Percentiles rank a stretch among this genome's conserved stretches.
Conservation (phyloP, 1,284 basidiomycete genomes). For the Cryptococcus deneoformans region DNA sequence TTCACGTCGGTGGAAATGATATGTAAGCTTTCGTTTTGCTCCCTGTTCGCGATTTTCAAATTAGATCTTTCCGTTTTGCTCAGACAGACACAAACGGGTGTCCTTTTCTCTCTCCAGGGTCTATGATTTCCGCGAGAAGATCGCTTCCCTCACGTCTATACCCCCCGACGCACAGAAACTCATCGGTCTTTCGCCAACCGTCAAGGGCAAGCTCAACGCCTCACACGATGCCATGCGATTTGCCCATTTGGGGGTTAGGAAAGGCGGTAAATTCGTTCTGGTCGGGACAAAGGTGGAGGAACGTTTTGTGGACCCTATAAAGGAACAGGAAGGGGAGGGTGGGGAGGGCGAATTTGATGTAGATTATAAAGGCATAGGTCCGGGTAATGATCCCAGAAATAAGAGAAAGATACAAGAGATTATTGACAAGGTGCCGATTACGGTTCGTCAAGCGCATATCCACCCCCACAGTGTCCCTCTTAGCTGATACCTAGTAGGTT, state of each 20-base stretch:
- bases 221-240: constrained; percentile 57
- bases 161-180: constrained; percentile 87
- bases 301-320: constrained; percentile 67
- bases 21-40: constrained; percentile 22
- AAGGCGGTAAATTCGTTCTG: constrained; percentile 71
- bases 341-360: constrained; percentile 62
- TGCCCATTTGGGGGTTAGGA: constrained; percentile 55
- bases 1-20: constrained; percentile 39
- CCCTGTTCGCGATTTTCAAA: constrained; percentile 41
- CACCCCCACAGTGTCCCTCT: neutral
- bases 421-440: constrained; percentile 59
- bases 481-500: constrained; percentile 50
- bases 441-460: constrained; percentile 23
- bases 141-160: constrained; percentile 72
- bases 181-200: constrained; percentile 62
- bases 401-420: constrained; percentile 72
- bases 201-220: constrained; percentile 73
- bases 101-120: constrained; percentile 24
- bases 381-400: constrained; percentile 70
- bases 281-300: constrained; percentile 78
- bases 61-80: constrained; percentile 53
- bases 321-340: constrained; percentile 3
- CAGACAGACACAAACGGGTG: too few species aligned
- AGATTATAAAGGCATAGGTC: constrained; percentile 45
- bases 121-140: constrained; percentile 45